phyloP scores from a whole-genome alignment of 1,139 yeast genomes.

The Sugiyamaella pinicola region DNA sequence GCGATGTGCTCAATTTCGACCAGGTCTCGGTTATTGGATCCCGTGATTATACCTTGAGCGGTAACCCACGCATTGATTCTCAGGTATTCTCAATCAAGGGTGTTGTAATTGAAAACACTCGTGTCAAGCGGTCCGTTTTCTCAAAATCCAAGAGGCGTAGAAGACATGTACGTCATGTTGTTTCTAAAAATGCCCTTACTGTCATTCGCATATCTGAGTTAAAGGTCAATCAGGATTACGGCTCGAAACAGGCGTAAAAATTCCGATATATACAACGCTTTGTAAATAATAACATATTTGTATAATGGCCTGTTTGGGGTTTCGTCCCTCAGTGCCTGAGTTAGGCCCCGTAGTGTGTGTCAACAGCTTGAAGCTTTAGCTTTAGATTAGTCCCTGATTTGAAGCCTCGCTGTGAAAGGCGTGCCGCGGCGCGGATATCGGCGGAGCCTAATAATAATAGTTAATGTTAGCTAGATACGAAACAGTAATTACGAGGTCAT shows the following conservation, averaged over 20 bases:
- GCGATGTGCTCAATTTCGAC: conserved; percentile 71
- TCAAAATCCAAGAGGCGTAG: conserved; percentile 75
- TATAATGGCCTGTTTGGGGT: too few species aligned
- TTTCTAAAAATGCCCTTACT: conserved; percentile 79
- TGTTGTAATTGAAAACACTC: conserved; percentile 80
- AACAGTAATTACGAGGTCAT: background rate
- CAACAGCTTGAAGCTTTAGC: too few species aligned
- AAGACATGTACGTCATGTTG: conserved; percentile 78
- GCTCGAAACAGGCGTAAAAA: background rate
- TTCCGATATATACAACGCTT: background rate
- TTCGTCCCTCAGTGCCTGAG: too few species aligned
- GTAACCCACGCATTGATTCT: conserved; percentile 54
- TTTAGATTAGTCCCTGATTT: too few species aligned
- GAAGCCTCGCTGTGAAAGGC: too few species aligned
- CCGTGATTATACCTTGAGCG: conserved; percentile 71
- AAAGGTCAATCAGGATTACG: conserved; percentile 30
- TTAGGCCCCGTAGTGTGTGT: too few species aligned
- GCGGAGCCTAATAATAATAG: too few species aligned
- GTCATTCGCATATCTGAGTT: conserved; percentile 74
- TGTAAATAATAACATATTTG: conserved; percentile 9
- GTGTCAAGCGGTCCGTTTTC: conserved; percentile 73
- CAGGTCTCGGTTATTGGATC: conserved; percentile 85
- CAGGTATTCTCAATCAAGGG: conserved; percentile 66
- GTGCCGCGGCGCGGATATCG: too few species aligned
- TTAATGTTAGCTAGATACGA: background rate